Evolutionary conservation across 768 basidiomycete genomes (phyloP).

Genomic region (Hypsizygus marmoreus): DNA sequence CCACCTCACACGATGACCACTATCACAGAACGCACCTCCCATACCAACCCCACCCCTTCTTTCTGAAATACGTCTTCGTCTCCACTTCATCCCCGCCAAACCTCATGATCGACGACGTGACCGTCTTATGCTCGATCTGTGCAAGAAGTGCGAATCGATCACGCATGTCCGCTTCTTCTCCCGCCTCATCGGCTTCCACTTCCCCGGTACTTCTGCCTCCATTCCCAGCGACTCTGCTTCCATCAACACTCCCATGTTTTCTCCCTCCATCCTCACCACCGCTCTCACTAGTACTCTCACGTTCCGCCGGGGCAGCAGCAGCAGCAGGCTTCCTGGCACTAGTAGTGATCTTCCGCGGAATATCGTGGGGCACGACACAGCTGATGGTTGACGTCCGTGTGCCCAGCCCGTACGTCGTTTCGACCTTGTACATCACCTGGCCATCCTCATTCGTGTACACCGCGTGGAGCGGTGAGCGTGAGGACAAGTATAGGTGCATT

Average conservation of each 20-base stretch:
- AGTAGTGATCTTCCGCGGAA: neutral
- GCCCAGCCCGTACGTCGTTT: conserved; percentile 1
- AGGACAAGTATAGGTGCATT: conserved; percentile 22
- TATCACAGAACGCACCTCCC: conserved; percentile 13
- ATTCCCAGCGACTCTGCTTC: conserved; percentile 29
- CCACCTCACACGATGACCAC: neutral
- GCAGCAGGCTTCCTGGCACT: neutral
- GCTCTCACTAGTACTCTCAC: conserved; percentile 5
- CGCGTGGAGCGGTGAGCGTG: conserved; percentile 20
- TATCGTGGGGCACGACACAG: conserved; percentile 1
- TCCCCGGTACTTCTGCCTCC: conserved; percentile 31
- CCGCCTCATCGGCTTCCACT: neutral
- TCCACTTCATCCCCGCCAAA: conserved; percentile 26
- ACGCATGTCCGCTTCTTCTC: conserved; percentile 7
- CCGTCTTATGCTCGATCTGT: conserved; percentile 5
- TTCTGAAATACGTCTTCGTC: conserved; percentile 27
- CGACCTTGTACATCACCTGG: conserved; percentile 20
- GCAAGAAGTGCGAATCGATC: conserved; percentile 14
- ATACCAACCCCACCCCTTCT: conserved; percentile 16
- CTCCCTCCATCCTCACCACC: neutral
- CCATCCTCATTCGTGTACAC: conserved; percentile 21
- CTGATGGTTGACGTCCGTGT: conserved; percentile 4
- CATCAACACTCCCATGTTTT: conserved; percentile 28
- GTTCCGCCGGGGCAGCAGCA: neutral
- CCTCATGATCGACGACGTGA: conserved; percentile 27